Percentiles rank a stretch among this genome's conserved stretches.
These are phyloP conservation scores for Ophiobolus disseminans DNA, from an alignment of 2,329 filamentous ascomycete genomes.

Conservation along the genomic window DNA sequence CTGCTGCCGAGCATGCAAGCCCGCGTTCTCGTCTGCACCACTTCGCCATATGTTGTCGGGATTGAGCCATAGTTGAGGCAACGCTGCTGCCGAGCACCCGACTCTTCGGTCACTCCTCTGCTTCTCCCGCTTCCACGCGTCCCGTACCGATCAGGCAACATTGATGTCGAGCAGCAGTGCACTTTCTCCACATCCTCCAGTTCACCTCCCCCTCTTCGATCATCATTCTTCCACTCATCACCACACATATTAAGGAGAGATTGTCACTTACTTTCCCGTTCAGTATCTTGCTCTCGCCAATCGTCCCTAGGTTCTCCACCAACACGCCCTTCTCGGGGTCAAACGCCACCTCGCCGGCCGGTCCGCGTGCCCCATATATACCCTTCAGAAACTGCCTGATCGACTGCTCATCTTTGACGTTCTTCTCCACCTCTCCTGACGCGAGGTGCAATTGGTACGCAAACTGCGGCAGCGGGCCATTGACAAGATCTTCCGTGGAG, in stretches of 20 bases:
- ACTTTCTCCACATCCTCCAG: too few species aligned
- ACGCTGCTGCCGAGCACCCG: not conserved
- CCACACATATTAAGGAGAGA: not conserved
- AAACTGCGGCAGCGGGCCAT: conserved; percentile 69
- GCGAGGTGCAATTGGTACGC: conserved; percentile 84
- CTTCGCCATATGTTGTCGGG: not conserved
- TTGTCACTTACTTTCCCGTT: conserved; percentile 62
- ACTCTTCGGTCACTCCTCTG: not conserved
- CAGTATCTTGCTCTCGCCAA: conserved; percentile 67
- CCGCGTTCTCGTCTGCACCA: not conserved
- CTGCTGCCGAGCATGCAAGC: conserved; percentile 7
- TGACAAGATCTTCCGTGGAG: conserved; percentile 67
- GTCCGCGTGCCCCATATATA: conserved; percentile 71
- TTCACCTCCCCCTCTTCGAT: too few species aligned
- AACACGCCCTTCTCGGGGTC: conserved; percentile 66
- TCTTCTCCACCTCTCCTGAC: conserved; percentile 62
- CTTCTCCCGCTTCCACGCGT: not conserved
- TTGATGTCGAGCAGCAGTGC: not conserved
- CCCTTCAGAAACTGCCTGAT: conserved; percentile 74
- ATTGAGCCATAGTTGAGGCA: not conserved
- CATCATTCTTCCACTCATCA: too few species aligned
- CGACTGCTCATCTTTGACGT: conserved; percentile 62
- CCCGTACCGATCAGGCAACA: not conserved
- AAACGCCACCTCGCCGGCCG: conserved; percentile 65
- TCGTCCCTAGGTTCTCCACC: conserved; percentile 66